These are phyloP conservation scores for Xylariomycetidae sp. DNA, from an alignment of 2,329 filamentous ascomycete genomes.

Conservation along the genomic window DNA sequence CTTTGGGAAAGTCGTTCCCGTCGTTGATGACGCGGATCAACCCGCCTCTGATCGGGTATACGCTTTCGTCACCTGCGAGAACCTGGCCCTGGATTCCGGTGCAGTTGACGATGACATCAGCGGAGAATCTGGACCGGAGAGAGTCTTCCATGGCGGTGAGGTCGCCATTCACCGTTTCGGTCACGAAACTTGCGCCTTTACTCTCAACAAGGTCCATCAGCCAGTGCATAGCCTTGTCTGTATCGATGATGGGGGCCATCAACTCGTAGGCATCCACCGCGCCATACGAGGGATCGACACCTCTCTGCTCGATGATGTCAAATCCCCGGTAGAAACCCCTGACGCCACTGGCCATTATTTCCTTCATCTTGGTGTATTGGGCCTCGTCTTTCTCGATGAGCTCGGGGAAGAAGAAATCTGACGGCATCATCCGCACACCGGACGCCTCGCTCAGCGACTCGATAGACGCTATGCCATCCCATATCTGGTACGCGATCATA, in stretches of 20 bases:
- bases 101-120: conserved; percentile 40
- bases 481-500: conserved; percentile 37
- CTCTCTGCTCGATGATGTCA: conserved; percentile 30
- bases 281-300: conserved; percentile 28
- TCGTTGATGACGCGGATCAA: conserved; percentile 42
- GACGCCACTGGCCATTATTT: conserved; percentile 34
- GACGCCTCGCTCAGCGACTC: conserved; percentile 25
- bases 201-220: conserved; percentile 34
- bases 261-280: conserved; percentile 40
- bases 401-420: conserved; percentile 35
- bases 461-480: conserved; percentile 33
- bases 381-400: conserved; percentile 27
- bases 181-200: conserved; percentile 36
- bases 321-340: conserved; percentile 31
- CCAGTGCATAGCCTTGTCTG: conserved; percentile 38
- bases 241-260: conserved; percentile 41
- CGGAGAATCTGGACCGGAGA: conserved; percentile 28
- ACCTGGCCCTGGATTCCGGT: conserved; percentile 32
- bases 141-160: conserved; percentile 30
- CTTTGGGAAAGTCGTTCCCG: conserved; percentile 35
- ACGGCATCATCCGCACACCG: conserved; percentile 33
- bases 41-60: conserved; percentile 39
- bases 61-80: conserved; percentile 33
- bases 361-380: conserved; percentile 33
- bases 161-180: conserved; percentile 32